These are phyloP conservation scores for Penicillium polonicum DNA, from an alignment of 2,329 filamentous ascomycete genomes.

Conservation along the genomic window DNA sequence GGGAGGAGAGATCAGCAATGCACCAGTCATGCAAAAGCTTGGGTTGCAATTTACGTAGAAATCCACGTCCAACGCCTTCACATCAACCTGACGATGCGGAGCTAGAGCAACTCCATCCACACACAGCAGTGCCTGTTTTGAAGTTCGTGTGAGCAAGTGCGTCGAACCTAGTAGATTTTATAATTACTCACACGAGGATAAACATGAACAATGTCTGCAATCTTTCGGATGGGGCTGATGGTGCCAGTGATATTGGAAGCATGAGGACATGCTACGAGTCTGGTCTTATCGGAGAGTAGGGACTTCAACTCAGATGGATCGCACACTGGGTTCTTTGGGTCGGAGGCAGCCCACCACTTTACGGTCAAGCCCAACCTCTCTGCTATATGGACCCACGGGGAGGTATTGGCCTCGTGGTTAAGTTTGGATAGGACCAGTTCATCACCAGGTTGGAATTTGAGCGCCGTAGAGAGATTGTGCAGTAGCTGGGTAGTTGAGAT, in stretches of 20 bases:
- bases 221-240: constrained; percentile 53
- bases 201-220: constrained; percentile 40
- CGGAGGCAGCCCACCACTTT: constrained; percentile 66
- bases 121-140: constrained; percentile 56
- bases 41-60: constrained; percentile 55
- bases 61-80: constrained; percentile 67
- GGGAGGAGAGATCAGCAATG: background rate
- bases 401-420: constrained; percentile 77
- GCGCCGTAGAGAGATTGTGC: constrained; percentile 63
- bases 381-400: constrained; percentile 70
- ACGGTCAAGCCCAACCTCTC: constrained; percentile 58
- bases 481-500: constrained; percentile 74
- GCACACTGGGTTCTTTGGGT: constrained; percentile 58
- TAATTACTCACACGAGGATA: constrained; percentile 41
- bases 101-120: constrained; percentile 77
- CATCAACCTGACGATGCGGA: constrained; percentile 69
- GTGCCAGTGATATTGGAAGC: constrained; percentile 71
- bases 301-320: constrained; percentile 55
- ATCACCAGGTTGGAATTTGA: constrained; percentile 56
- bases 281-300: constrained; percentile 63
- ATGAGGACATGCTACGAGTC: constrained; percentile 71
- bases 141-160: background rate
- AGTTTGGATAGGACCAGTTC: constrained; percentile 70
- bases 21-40: background rate
- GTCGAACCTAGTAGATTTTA: too few relatives aligned